phyloP scores from a whole-genome alignment of 2,329 filamentous ascomycete genomes.

The Alternaria metachromatica region DNA sequence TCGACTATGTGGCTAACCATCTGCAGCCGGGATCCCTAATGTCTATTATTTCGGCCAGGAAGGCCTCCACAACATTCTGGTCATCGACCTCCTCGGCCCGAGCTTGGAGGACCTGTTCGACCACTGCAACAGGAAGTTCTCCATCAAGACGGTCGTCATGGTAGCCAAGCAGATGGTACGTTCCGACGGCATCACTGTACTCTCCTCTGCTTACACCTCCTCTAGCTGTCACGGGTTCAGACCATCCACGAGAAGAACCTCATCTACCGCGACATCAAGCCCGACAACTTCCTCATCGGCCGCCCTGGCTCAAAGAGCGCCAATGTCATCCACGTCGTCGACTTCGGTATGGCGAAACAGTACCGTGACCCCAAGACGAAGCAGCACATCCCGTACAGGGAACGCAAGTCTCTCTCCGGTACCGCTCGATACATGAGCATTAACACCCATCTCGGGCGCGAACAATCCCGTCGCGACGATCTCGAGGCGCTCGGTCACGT shows the following conservation, averaged over 20 bases:
- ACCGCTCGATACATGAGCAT: slow-evolving; percentile 99
- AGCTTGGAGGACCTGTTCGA: slow-evolving; percentile 97
- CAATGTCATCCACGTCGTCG: slow-evolving; percentile 97
- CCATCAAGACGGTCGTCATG: slow-evolving; percentile 98
- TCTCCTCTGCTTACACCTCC: slow-evolving; percentile 15
- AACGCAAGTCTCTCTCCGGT: slow-evolving; percentile 94
- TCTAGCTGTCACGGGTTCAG: slow-evolving; percentile 84
- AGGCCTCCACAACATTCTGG: slow-evolving; percentile 97
- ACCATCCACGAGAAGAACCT: slow-evolving; percentile 98
- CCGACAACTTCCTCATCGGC: slow-evolving; percentile 98
- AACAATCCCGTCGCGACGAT: slow-evolving; percentile 95
- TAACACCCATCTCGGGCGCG: slow-evolving; percentile 95
- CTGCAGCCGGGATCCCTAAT: slow-evolving; percentile 91
- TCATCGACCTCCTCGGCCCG: slow-evolving; percentile 94
- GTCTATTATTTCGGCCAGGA: slow-evolving; percentile 99
- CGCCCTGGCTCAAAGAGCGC: slow-evolving; percentile 90
- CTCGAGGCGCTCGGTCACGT: slow-evolving; percentile 81
- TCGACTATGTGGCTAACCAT: slow-evolving; percentile 16
- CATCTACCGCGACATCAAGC: slow-evolving; percentile 99
- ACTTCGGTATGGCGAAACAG: slow-evolving; percentile 99
- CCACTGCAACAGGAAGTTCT: slow-evolving; percentile 93
- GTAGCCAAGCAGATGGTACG: slow-evolving; percentile 96
- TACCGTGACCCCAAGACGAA: slow-evolving; percentile 99
- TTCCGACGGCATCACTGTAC: slow-evolving; percentile 13
- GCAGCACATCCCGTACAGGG: slow-evolving; percentile 97